phyloP scores from a whole-genome alignment of 768 basidiomycete genomes.

The Auricularia cornea region DNA sequence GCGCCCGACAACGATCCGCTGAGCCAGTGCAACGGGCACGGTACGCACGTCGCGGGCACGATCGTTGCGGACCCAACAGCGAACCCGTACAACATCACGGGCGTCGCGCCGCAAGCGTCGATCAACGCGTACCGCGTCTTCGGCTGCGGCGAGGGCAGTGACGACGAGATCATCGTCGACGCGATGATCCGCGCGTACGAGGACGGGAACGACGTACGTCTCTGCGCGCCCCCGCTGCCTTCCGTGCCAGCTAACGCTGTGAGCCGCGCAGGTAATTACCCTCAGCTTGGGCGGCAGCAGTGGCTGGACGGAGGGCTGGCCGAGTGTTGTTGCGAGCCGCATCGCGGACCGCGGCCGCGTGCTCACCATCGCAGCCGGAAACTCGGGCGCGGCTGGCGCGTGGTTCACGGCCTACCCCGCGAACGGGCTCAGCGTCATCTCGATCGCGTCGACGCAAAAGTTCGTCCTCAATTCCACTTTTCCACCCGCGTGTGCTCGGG shows the following conservation, averaged over 20 bases:
- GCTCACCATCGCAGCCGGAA: conserved; percentile 25
- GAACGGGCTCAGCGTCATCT: conserved; percentile 21
- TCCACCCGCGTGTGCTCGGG: too few species aligned
- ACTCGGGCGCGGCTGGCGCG: conserved; percentile 23
- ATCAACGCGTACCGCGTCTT: conserved; percentile 19
- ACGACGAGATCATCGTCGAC: conserved; percentile 25
- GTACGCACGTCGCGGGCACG: too few species aligned
- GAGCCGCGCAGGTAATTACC: conserved; percentile 15
- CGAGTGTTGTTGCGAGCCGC: conserved; percentile 22
- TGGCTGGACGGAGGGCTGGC: conserved; percentile 24
- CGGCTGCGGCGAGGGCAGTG: conserved; percentile 21
- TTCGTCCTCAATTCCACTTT: background rate
- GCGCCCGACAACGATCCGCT: conserved; percentile 4
- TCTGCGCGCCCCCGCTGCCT: too few species aligned
- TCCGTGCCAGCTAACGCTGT: too few species aligned
- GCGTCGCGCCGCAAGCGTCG: conserved; percentile 26
- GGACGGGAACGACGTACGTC: conserved; percentile 18
- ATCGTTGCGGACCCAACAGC: conserved; percentile 9
- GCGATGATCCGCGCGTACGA: conserved; percentile 6
- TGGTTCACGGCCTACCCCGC: conserved; percentile 25
- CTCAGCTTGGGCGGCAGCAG: conserved; percentile 24
- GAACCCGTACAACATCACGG: conserved; percentile 27
- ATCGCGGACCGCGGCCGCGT: too few species aligned
- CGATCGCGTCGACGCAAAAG: conserved; percentile 18
- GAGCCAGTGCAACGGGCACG: background rate